Evolutionary conservation across 345 rosid genomes (phyloP), one percentile per base, ranked within the genome.

Genomic region (Leavenworthia alabamica): DNA sequence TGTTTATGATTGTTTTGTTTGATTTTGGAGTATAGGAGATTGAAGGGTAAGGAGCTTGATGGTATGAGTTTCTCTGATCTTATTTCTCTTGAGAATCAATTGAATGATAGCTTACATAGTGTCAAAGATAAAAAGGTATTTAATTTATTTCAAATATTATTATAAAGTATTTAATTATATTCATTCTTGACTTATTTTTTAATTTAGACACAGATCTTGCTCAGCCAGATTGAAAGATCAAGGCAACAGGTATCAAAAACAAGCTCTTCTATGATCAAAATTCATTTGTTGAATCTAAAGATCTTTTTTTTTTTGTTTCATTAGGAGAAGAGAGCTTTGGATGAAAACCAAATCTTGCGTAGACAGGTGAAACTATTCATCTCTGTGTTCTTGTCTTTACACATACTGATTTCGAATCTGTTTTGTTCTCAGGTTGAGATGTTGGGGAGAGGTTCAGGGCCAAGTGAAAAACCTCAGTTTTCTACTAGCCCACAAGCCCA

Each of bases 51-150:
- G 43, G 71, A 42, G 62, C 75, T 71, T 42, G 60, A 64, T 0
- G 75, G 75, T 41, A 63, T 71, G 70, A 64, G 70, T 43, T 71
- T 71, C 44, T 6, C 55, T 12, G 75, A 71, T 50, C 70, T 71
- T 17, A 57, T 71, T 7, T 15, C 66, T 58, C 75, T 71, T 27
- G 75, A 71, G 15, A 57, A 14, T 42, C 75, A 71, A 66, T 51
- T 71, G 70, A 71, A 71, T n/a, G 75, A 71, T 13, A 64, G 70
- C 71, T 64, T 71, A 51, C 70, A 56, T 8, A 64, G 62, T 14
- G 70, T 71, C 61, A 71, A 64, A 48, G 75, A 71, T 57, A 70
- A 50, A 27, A 71, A 71, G 75, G 75, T 15, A 29, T n/a, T 39
- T 40, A 24, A 7, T 29, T 15, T 11, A 39, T 24, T 47, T n/a